Conservation (phyloP, 2,329 filamentous ascomycete genomes). For the Seiridium cupressi region DNA sequence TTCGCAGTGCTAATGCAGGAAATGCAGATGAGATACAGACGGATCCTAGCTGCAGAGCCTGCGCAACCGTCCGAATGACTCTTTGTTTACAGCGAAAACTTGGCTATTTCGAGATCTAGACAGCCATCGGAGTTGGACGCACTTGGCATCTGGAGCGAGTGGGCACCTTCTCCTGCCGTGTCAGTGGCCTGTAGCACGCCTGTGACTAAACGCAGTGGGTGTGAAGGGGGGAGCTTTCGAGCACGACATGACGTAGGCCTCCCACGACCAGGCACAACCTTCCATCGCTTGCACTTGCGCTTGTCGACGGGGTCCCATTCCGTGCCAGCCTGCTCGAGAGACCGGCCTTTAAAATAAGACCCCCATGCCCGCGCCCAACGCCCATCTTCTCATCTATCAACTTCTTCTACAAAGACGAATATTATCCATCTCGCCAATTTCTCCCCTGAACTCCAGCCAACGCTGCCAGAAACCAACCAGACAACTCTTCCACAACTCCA, state of each 20-base stretch:
- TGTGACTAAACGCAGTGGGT: background rate
- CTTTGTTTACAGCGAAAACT: background rate
- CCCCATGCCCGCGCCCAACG: conserved; percentile 1
- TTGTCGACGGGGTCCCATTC: too few species aligned
- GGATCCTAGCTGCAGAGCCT: background rate
- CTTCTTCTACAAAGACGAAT: background rate
- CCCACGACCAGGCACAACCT: background rate
- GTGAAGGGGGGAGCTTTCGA: background rate
- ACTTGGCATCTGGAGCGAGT: background rate
- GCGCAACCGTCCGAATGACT: conserved; percentile 7
- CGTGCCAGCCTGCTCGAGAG: too few species aligned
- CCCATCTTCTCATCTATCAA: background rate
- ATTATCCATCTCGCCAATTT: conserved; percentile 9
- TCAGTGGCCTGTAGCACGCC: background rate
- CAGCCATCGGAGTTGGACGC: background rate
- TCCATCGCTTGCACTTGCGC: too few species aligned
- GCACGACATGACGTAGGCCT: conserved; percentile 4
- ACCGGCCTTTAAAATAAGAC: background rate
- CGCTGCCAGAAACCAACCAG: conserved; percentile 8
- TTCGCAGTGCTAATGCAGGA: background rate
- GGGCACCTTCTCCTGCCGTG: background rate
- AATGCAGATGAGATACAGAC: background rate
- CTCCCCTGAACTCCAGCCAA: conserved; percentile 4
- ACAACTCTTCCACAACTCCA: conserved; percentile 15
- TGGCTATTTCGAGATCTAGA: background rate